A percentile compares a stretch with the other conserved stretches of the same genome.
Evolutionary conservation across 2,329 filamentous ascomycete species (phyloP).

Genomic region (Myriosclerotinia curreyana): DNA sequence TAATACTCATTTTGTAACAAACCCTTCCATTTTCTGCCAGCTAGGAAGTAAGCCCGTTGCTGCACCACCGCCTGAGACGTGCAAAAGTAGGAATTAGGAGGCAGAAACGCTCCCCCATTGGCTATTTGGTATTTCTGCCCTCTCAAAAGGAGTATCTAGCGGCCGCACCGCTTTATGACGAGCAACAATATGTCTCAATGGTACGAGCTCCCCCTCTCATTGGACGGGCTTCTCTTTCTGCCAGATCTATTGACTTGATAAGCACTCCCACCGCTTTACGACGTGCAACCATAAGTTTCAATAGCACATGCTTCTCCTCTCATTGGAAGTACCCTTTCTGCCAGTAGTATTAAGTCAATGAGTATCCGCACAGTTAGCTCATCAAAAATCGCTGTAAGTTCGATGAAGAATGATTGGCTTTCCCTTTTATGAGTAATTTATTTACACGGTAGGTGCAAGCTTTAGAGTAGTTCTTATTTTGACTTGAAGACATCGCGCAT

Average conservation of each 20-base stretch:
- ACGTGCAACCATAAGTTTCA: background rate
- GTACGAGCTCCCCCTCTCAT: background rate
- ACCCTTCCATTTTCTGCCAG: background rate
- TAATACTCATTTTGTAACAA: background rate
- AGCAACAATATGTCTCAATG: background rate
- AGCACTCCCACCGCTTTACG: background rate
- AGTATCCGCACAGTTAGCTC: background rate
- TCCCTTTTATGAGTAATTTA: fast-evolving
- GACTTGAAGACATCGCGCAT: background rate
- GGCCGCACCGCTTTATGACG: background rate
- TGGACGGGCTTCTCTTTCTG: background rate
- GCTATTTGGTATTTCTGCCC: background rate
- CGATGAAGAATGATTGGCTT: fast-evolving
- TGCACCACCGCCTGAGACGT: background rate
- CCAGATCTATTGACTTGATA: background rate
- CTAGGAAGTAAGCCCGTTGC: too few relatives aligned
- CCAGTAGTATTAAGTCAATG: background rate
- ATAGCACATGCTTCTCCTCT: background rate
- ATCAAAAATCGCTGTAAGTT: fast-evolving
- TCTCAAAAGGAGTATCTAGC: background rate
- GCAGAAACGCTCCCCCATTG: background rate
- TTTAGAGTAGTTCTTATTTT: background rate
- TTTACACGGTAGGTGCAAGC: background rate
- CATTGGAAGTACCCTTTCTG: background rate
- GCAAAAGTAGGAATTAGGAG: background rate